A percentile compares a stretch with the other conserved stretches of the same genome.
phyloP scores from a whole-genome alignment of 1,284 basidiomycete genomes.

The Agroathelia rolfsii region DNA sequence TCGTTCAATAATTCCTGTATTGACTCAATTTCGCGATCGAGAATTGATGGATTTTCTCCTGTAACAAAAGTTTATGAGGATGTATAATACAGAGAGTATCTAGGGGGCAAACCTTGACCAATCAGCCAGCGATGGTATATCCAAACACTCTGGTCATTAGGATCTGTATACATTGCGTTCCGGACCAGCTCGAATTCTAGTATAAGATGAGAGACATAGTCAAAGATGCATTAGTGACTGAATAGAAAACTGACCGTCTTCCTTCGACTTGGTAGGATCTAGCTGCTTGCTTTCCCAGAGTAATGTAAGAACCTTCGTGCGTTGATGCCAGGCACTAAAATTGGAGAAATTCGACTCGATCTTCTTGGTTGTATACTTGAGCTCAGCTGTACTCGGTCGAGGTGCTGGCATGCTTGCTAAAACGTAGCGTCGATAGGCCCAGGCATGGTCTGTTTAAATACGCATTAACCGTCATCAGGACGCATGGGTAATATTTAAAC shows the following conservation, averaged over 20 bases:
- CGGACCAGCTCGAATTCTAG: constrained; percentile 86
- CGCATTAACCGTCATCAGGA: constrained; percentile 5
- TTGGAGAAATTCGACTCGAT: constrained; percentile 95
- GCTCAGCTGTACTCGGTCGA: constrained; percentile 46
- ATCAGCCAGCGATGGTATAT: constrained; percentile 96
- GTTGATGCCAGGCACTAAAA: constrained; percentile 98
- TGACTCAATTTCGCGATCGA: constrained; percentile 71
- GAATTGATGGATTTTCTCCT: constrained; percentile 47
- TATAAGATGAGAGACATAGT: constrained; percentile 3
- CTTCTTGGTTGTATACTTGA: constrained; percentile 80
- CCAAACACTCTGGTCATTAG: constrained; percentile 95
- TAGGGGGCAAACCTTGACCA: constrained; percentile 45
- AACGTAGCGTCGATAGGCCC: constrained; percentile 85
- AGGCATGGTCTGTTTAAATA: constrained; percentile 67
- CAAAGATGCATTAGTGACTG: neutral
- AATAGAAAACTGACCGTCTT: constrained; percentile 43
- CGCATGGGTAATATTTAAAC: neutral
- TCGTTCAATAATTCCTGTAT: constrained; percentile 85
- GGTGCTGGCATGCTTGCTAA: constrained; percentile 58
- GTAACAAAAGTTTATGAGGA: constrained; percentile 4
- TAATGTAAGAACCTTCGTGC: constrained; percentile 71
- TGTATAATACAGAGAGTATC: constrained; percentile 2
- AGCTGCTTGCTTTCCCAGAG: constrained; percentile 56
- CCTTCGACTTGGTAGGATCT: constrained; percentile 42
- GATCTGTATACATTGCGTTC: constrained; percentile 95